Conservation (phyloP, 2,329 filamentous ascomycete species). For the Celoporthe dispersa region DNA sequence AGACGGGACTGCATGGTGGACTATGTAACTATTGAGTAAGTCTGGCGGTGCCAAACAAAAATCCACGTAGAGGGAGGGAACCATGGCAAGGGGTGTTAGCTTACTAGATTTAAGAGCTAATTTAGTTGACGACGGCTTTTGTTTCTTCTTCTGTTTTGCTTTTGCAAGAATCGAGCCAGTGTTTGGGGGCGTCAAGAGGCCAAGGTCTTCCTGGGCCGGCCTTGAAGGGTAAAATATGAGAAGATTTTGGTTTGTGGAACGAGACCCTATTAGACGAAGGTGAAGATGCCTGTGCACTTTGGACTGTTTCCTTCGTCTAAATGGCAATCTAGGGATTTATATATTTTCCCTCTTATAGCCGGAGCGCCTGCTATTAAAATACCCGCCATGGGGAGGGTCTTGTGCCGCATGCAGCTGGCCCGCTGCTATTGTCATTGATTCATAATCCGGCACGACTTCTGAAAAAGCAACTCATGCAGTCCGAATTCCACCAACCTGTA, state of each 20-base stretch:
- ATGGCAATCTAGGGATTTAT: not conserved
- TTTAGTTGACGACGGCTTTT: not conserved
- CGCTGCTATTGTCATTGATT: not conserved
- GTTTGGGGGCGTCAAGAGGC: not conserved
- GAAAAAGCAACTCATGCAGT: not conserved
- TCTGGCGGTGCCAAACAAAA: too few relatives aligned
- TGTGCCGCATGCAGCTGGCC: not conserved
- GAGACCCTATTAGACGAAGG: not conserved
- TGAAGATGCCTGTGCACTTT: not conserved
- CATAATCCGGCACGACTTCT: constrained; percentile 1
- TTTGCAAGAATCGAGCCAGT: not conserved
- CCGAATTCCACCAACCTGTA: not conserved
- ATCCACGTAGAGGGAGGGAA: not conserved
- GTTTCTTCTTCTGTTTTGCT: not conserved
- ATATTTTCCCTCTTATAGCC: not conserved
- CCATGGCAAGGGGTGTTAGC: not conserved
- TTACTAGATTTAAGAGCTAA: not conserved
- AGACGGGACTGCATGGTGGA: constrained; percentile 1
- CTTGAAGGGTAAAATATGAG: not conserved
- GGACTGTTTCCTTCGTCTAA: not conserved
- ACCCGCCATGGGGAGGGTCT: not conserved
- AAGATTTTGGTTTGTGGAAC: not conserved
- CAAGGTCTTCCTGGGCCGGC: not conserved
- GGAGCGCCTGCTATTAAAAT: not conserved
- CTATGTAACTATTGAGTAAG: not conserved